Evolutionary conservation across 2,329 filamentous ascomycete species (phyloP).

Genomic region (Lojkania enalia): DNA sequence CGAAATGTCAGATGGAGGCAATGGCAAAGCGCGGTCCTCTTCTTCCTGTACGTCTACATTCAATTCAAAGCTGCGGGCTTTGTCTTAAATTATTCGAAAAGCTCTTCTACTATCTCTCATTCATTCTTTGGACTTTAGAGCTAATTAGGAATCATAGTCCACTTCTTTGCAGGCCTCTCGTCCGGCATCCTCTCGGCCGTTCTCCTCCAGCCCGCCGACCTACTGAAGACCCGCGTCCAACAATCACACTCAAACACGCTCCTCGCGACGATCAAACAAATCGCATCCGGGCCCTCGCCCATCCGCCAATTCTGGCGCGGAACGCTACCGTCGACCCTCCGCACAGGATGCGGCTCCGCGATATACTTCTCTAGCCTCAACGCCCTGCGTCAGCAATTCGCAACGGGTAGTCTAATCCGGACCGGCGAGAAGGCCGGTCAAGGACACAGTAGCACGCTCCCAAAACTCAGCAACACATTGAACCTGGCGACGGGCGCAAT

Average conservation of each 20-base stretch:
- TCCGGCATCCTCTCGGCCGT: slow-evolving; percentile 88
- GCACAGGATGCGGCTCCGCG: slow-evolving; percentile 89
- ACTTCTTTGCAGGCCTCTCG: slow-evolving; percentile 84
- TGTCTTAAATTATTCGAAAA: too few species aligned
- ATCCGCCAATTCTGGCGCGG: slow-evolving; percentile 86
- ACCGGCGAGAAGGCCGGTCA: slow-evolving; percentile 16
- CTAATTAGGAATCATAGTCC: slow-evolving; percentile 61
- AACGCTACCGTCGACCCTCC: slow-evolving; percentile 86
- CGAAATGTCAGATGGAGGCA: too few species aligned
- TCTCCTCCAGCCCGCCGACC: slow-evolving; percentile 90
- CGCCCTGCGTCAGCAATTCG: slow-evolving; percentile 71
- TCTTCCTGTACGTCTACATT: too few species aligned
- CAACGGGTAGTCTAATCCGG: slow-evolving; percentile 44
- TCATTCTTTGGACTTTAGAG: too few species aligned
- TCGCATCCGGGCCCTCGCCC: slow-evolving; percentile 67
- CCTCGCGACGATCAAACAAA: slow-evolving; percentile 67
- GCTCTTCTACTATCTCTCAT: too few species aligned
- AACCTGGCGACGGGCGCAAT: slow-evolving; percentile 85
- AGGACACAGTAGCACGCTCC: slow-evolving; percentile 69
- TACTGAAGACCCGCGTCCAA: slow-evolving; percentile 94
- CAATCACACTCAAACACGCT: slow-evolving; percentile 76
- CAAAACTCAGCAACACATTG: slow-evolving; percentile 78
- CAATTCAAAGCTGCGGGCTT: too few species aligned
- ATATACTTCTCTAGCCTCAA: slow-evolving; percentile 93
- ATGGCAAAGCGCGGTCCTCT: too few species aligned